A percentile compares a stretch with the other conserved stretches of the same genome.
Conservation (phyloP, 768 basidiomycete genomes). For the Psilocybe azurescens region DNA sequence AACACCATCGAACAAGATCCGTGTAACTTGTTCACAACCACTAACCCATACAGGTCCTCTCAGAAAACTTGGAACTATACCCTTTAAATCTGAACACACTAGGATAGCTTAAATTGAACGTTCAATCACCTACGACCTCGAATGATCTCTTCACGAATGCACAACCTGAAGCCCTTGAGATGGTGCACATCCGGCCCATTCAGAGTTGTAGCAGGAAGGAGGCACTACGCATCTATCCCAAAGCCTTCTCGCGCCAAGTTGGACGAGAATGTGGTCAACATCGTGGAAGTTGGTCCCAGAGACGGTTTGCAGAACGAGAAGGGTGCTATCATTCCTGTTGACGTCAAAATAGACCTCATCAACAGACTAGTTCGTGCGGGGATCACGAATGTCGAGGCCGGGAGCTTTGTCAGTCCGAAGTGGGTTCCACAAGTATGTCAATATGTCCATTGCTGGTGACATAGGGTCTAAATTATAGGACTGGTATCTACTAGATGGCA, state of each 20-base stretch:
- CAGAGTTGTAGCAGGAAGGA: background rate
- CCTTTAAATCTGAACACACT: background rate
- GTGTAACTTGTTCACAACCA: background rate
- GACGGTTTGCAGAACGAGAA: conserved; percentile 95
- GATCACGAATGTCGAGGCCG: conserved; percentile 74
- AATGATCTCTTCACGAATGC: background rate
- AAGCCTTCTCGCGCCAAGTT: background rate
- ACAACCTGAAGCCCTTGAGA: background rate
- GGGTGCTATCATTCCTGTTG: conserved; percentile 63
- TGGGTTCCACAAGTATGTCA: conserved; percentile 86
- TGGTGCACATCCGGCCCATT: background rate
- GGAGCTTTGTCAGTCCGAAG: conserved; percentile 92
- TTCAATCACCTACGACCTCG: background rate
- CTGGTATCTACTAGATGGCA: conserved; percentile 66
- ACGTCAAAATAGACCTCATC: conserved; percentile 81
- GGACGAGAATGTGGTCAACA: conserved; percentile 44
- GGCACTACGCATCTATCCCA: background rate
- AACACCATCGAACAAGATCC: background rate
- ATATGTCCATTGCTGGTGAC: no score
- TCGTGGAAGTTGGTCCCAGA: conserved; percentile 90
- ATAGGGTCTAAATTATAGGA: no score
- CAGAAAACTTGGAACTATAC: no score
- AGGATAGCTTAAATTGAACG: no score
- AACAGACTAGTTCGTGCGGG: conserved; percentile 75
- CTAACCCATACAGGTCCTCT: no score